Base-by-base conservation (phyloP, 2,329 filamentous ascomycete genomes). In the Talaromyces islandicus region DNA sequence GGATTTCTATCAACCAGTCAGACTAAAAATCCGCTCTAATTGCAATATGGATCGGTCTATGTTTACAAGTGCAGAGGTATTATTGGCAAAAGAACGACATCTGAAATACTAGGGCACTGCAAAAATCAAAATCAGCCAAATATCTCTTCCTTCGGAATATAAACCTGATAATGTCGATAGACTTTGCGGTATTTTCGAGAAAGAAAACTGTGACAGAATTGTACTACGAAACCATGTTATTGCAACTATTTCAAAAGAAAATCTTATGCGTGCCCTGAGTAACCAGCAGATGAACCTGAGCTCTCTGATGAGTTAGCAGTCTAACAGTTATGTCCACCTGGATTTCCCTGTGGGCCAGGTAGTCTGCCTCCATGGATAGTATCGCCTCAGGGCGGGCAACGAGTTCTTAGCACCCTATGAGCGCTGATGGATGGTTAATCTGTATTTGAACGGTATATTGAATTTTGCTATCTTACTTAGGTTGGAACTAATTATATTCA, bases 51-150 rank as follows among this genome's bases (percentile, higher is more conserved):
- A 41, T 41, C 14, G 38, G 38, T 41, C 38, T 41, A 41, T 41
- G 14, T 41, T 41, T 41, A 41, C 14, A 41, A 41, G 14, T 41
- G 38, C 38, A n/a, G 14, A 41, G 38, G 38, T 41, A 41, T n/a
- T 41, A 41, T n/a, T 41, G 14, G 38, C 14, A 41, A 41, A 24
- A 12, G 64, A 71, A 62, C 62, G 62, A 52, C 46, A 55, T 12
- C 51, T 64, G 1, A 71, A 71, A 64, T 69, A 69, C 38, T 55
- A 62, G 54, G 62, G 67, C 54, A 65, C 61, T 17, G 64, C 60
- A 27, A 71, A 65, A 53, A 62, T 71, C 24, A 65, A 58, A 38
- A 60, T 71, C 24, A 57, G 62, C 56, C 46, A 68, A 55, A 68
- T 58, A 27, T 53, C 21, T 12, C 30, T 58, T 25, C 19, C 29